phyloP scores from a whole-genome alignment of 768 basidiomycete species.

The Mycena rebaudengoi region DNA sequence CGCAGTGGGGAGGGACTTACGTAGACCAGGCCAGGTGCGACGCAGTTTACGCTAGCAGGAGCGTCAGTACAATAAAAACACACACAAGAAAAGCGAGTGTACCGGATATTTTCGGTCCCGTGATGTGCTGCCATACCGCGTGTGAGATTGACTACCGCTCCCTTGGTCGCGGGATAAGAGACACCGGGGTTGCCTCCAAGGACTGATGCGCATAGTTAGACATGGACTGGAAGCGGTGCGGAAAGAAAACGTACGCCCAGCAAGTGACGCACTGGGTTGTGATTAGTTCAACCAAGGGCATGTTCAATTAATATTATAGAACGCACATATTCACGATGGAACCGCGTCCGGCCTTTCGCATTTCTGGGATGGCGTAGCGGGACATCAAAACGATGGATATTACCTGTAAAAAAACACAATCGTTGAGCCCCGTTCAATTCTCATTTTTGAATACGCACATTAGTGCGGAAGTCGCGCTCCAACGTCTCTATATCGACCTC shows the following conservation, averaged over 20 bases:
- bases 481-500: constrained; percentile 47
- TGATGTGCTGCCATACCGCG: constrained; percentile 55
- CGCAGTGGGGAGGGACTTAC: background rate
- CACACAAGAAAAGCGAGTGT: constrained; percentile 3
- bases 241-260: constrained; percentile 15
- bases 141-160: constrained; percentile 53
- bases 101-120: constrained; percentile 50
- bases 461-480: constrained; percentile 39
- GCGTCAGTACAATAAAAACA: background rate
- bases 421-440: background rate
- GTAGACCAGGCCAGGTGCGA: constrained; percentile 46
- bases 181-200: constrained; percentile 49
- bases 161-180: constrained; percentile 53
- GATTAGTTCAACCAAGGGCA: too few species aligned
- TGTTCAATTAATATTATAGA: too few species aligned
- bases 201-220: background rate
- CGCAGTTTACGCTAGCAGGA: constrained; percentile 1
- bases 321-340: constrained; percentile 48
- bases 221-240: background rate
- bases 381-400: constrained; percentile 55
- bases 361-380: constrained; percentile 52
- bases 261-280: constrained; percentile 13
- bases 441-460: background rate
- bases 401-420: constrained; percentile 30
- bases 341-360: constrained; percentile 49